Conservation (phyloP, 176 grass and related monocot species). For the Musa beccarii region DNA sequence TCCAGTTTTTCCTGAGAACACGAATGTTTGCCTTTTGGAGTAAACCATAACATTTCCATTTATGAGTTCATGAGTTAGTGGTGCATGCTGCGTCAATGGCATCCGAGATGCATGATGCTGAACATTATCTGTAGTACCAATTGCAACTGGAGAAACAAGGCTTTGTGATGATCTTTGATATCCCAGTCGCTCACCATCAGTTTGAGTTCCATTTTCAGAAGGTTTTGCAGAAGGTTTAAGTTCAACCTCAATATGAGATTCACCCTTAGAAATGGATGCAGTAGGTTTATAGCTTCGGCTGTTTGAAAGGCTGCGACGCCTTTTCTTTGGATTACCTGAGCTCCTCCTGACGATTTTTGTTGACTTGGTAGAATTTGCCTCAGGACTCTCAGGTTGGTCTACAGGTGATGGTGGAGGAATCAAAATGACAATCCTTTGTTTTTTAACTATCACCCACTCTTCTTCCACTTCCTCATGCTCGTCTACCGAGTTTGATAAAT, state of each 20-base stretch:
- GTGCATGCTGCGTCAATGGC: neutral
- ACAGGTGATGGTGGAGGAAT: conserved; percentile 22
- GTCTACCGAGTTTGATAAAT: neutral
- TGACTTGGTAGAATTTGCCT: neutral
- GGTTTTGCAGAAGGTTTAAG: neutral
- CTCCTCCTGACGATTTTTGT: neutral
- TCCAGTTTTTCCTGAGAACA: neutral
- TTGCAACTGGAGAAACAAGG: neutral
- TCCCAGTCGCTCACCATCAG: neutral
- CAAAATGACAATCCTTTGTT: conserved; percentile 33
- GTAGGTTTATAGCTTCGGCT: neutral
- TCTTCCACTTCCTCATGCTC: conserved; percentile 11
- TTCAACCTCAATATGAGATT: neutral
- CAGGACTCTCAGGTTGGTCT: neutral
- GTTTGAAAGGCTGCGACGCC: neutral
- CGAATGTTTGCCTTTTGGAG: neutral
- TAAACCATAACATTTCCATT: neutral
- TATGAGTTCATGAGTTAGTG: neutral
- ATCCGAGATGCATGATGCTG: neutral
- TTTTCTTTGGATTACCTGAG: conserved; percentile 6
- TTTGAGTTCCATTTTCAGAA: neutral
- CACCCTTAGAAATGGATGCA: neutral
- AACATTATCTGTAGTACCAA: neutral
- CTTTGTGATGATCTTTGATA: neutral
- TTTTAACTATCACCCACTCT: conserved; percentile 35